A percentile compares a stretch with the other conserved stretches of the same genome.
phyloP scores from a whole-genome alignment of 2,329 filamentous ascomycete species.

The Sclerotinia trifoliorum region DNA sequence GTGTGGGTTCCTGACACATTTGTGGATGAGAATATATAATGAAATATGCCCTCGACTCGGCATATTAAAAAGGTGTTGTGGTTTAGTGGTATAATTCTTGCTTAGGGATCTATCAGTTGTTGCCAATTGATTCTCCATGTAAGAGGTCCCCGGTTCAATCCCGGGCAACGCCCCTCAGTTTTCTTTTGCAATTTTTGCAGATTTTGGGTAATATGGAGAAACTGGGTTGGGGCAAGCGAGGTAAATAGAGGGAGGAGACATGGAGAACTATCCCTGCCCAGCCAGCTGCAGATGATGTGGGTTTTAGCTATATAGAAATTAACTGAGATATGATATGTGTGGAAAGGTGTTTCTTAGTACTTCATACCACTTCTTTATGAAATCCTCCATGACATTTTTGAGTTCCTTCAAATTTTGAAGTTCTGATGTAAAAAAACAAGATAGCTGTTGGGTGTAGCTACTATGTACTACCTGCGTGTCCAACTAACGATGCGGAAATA shows the following conservation, averaged over 20 bases:
- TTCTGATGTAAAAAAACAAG: background rate
- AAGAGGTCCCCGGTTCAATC: no score
- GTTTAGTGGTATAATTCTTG: conserved; percentile 24
- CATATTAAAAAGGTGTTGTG: background rate
- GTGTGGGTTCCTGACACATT: background rate
- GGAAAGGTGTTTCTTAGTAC: background rate
- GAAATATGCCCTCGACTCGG: fast-evolving
- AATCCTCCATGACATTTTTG: no score
- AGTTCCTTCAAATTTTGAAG: background rate
- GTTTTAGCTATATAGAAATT: background rate
- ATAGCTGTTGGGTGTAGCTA: background rate
- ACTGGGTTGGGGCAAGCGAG: background rate
- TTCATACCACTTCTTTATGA: background rate
- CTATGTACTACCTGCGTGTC: background rate
- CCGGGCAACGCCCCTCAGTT: no score
- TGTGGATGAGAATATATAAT: background rate
- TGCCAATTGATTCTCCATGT: background rate
- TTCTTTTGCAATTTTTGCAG: background rate
- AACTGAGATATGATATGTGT: background rate
- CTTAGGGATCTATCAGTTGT: conserved; percentile 7
- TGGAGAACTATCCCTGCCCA: background rate
- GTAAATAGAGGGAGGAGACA: background rate
- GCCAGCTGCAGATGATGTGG: background rate
- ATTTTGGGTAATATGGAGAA: background rate
- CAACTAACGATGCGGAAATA: background rate